Evolutionary conservation across 2,329 filamentous ascomycete species (phyloP), one percentile per base, ranked within the genome.

Genomic region (Trichoderma pleuroti): DNA sequence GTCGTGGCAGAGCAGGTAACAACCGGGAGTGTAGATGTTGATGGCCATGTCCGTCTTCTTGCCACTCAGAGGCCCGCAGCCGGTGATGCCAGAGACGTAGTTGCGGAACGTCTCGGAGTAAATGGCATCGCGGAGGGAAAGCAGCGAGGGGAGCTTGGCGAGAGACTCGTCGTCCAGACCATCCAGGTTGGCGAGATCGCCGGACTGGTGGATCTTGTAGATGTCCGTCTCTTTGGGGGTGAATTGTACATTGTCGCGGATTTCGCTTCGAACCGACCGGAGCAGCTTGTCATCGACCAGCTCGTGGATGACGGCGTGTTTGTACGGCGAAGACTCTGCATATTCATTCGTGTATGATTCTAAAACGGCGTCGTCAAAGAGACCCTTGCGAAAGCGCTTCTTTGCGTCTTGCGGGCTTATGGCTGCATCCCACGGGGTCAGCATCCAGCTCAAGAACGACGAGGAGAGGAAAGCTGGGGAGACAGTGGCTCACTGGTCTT

Each of bases 141-240:
- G 88, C n/a, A 99, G 86, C 14, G 93, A 97, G 0, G 96, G 96
- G 16, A 99, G 85, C 78, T 93, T 94, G 72, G 91, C 87, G 68
- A 98, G 87, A 8, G 94, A 94, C 9, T 91, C 90, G 78, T 97
- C 91, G 73, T 97, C 93, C 56, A 99, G 88, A 28, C 96, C 96
- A 81, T 98, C 95, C 71, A 99, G 89, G 82, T 99, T 99, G 60
- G 96, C 96, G 39, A 99, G 87, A 80, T 99, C 96, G 74, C 96
- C 96, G 5, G 95, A 98, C 84, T 99, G 96, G 86, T 98, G 94
- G 78, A 99, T 98, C 83, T 97, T 97, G 88, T 99, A 99, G 76
- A 99, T 99, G 81, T 99, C 96, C 61, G 96, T 99, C 82, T 99
- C 96, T 82, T 99, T 99, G 76, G 94, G 94, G 14, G 96, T 98